These are phyloP conservation scores for Psophocarpus tetragonolobus DNA, from an alignment of 306 rosid genomes.

Conservation along the genomic window DNA sequence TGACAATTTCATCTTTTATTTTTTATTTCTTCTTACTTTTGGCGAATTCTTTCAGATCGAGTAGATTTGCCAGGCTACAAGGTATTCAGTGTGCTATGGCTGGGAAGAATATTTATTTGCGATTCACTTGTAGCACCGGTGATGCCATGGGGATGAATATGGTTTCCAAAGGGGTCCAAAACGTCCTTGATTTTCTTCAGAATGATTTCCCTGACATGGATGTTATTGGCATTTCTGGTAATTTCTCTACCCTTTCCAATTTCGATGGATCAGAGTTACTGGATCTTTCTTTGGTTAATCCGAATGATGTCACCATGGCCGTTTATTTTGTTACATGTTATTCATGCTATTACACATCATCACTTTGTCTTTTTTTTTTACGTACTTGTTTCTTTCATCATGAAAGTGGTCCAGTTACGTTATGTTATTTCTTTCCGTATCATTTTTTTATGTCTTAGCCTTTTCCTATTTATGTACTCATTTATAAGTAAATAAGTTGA, in stretches of 20 bases:
- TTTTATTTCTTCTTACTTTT: conserved; percentile 1
- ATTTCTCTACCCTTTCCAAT: conserved; percentile 14
- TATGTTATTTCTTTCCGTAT: not conserved
- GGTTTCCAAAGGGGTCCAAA: conserved; percentile 87
- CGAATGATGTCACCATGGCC: conserved; percentile 14
- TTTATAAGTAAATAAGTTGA: too few species aligned
- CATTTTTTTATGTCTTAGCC: not conserved
- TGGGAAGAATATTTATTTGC: conserved; percentile 61
- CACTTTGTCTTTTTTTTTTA: not conserved
- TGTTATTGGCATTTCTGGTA: conserved; percentile 77
- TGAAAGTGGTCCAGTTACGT: conserved; percentile 31
- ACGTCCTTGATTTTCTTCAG: conserved; percentile 71
- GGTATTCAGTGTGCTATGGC: conserved; percentile 60
- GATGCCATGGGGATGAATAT: conserved; percentile 95
- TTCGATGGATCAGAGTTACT: not conserved
- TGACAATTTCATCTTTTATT: not conserved
- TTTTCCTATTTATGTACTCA: too few species aligned
- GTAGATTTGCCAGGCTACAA: conserved; percentile 75
- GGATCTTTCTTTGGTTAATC: not conserved
- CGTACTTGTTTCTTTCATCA: not conserved
- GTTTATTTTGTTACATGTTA: not conserved
- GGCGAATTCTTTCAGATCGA: conserved; percentile 51
- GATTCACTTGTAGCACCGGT: conserved; percentile 78
- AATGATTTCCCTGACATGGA: conserved; percentile 82
- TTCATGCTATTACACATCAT: not conserved